Conservation (phyloP, 2,329 filamentous ascomycete genomes). For the Sporothrix pseudoabietina region DNA sequence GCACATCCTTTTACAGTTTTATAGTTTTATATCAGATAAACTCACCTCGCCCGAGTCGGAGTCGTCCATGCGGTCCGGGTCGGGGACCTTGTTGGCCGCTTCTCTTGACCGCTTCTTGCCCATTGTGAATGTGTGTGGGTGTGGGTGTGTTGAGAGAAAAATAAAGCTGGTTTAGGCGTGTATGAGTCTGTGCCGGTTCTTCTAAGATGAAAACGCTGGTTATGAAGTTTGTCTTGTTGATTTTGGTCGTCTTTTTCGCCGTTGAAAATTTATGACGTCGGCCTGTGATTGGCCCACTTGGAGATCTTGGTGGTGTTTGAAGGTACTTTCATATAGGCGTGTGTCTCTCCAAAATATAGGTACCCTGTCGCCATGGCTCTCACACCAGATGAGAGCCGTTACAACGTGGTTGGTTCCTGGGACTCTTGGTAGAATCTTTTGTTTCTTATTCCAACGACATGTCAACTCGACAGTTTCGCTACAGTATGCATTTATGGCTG, state of each 20-base stretch:
- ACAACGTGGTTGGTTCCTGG: background rate
- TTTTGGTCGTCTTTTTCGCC: conserved; percentile 1
- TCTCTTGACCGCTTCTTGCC: conserved; percentile 46
- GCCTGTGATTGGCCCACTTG: conserved; percentile 27
- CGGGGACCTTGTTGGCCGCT: conserved; percentile 38
- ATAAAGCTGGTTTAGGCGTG: background rate
- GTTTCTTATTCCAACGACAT: too few species aligned
- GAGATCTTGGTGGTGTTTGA: background rate
- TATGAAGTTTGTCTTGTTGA: background rate
- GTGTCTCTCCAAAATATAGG: background rate
- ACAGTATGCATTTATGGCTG: too few species aligned
- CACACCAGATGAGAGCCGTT: background rate
- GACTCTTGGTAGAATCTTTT: background rate
- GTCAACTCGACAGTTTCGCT: too few species aligned
- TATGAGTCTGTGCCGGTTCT: background rate
- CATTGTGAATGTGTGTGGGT: conserved; percentile 36
- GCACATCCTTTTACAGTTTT: background rate
- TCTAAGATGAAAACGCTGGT: background rate
- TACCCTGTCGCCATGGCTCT: background rate
- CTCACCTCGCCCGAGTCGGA: conserved; percentile 51
- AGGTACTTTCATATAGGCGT: background rate
- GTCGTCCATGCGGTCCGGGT: conserved; percentile 47
- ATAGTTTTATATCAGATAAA: background rate
- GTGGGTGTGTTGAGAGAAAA: background rate
- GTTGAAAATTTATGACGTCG: conserved; percentile 32